Percentiles rank a stretch among this genome's conserved stretches.
Conservation (phyloP, 352 stramenopile genomes). For the Globisporangium irregulare region DNA sequence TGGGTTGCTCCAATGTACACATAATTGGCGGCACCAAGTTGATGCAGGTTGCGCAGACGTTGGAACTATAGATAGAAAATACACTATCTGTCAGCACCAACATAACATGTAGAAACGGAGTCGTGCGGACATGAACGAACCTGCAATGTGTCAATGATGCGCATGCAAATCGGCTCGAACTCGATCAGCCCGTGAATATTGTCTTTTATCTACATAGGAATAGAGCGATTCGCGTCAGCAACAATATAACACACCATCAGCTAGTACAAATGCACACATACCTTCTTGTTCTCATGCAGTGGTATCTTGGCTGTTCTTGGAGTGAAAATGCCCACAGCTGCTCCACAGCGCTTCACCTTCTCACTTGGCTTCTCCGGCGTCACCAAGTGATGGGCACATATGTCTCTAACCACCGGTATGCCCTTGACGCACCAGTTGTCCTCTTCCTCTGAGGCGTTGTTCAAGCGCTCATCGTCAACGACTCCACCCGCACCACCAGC, state of each 20-base stretch:
- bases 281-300: constrained; percentile 53
- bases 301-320: constrained; percentile 9
- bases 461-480: not conserved
- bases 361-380: constrained; percentile 16
- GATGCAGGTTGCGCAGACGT: constrained; percentile 91
- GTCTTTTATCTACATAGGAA: constrained; percentile 67
- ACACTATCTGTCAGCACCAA: not conserved
- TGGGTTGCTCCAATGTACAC: constrained; percentile 89
- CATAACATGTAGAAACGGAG: not conserved
- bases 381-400: constrained; percentile 8
- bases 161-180: constrained; percentile 80
- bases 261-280: constrained; percentile 9
- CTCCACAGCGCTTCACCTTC: not conserved
- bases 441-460: not conserved
- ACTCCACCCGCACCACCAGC: not conserved
- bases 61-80: constrained; percentile 73
- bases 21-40: constrained; percentile 88
- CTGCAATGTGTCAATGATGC: constrained; percentile 78
- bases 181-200: constrained; percentile 73
- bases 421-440: not conserved
- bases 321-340: constrained; percentile 1
- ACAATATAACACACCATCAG: constrained; percentile 3
- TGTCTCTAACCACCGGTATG: not conserved
- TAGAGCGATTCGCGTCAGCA: not conserved
- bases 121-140: constrained; percentile 17